Conservation (phyloP, 78 protist species). For the slime mould (Dictyostelium discoideum) region DNA sequence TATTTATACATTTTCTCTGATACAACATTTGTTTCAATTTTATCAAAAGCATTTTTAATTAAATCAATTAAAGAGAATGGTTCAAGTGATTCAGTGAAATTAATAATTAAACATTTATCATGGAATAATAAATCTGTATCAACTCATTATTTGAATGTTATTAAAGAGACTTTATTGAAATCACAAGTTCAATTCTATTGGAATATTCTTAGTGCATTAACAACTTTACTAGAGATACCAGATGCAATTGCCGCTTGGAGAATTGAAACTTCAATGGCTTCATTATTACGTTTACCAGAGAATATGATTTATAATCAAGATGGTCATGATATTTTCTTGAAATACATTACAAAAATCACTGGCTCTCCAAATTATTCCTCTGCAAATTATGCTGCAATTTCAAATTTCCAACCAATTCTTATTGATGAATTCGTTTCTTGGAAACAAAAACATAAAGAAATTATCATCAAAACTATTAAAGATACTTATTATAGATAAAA, state of each 20-base stretch:
- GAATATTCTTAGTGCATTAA: not conserved
- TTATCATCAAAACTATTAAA: conserved; percentile 21
- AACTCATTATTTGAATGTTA: conserved; percentile 32
- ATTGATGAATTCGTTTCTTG: conserved; percentile 41
- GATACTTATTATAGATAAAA: conserved; percentile 1
- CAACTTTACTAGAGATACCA: conserved; percentile 19
- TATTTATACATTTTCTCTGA: conserved; percentile 12
- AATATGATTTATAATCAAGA: conserved; percentile 36
- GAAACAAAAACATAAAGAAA: conserved; percentile 35
- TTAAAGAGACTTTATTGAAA: conserved; percentile 44
- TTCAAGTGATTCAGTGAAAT: conserved; percentile 19
- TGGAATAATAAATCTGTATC: conserved; percentile 41
- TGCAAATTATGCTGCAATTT: not conserved
- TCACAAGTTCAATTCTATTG: conserved; percentile 12
- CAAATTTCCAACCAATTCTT: not conserved
- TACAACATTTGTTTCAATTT: conserved; percentile 6
- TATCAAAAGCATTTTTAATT: conserved; percentile 41
- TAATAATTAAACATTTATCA: conserved; percentile 27
- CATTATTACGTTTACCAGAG: conserved; percentile 29
- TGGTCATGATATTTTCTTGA: conserved; percentile 15
- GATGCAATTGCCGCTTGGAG: conserved; percentile 51
- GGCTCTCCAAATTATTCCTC: not conserved
- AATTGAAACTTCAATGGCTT: conserved; percentile 44
- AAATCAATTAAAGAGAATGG: conserved; percentile 75
- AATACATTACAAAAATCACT: conserved; percentile 10